phyloP scores from a whole-genome alignment of 306 rosid species.

The Dalbergia oliveri region DNA sequence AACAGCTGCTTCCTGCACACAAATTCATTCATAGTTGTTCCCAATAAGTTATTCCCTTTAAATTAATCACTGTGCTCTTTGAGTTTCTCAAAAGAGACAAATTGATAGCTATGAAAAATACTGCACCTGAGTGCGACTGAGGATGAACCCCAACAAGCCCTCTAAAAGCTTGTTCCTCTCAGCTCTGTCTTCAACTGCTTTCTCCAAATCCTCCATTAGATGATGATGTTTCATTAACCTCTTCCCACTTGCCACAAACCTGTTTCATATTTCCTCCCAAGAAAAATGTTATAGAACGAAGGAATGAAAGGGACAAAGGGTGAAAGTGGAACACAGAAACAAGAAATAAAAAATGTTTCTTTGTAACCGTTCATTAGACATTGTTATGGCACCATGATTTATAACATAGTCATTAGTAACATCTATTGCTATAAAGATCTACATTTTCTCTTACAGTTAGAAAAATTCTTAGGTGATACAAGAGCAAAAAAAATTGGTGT shows the following conservation, averaged over 20 bases:
- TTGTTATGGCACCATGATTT: too few relatives aligned
- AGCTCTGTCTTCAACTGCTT: conserved; percentile 60
- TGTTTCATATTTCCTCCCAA: conserved; percentile 41
- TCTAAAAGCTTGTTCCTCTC: conserved; percentile 74
- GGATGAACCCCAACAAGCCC: conserved; percentile 78
- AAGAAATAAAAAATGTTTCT: too few relatives aligned
- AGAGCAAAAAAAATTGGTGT: too few relatives aligned
- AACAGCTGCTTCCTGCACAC: conserved; percentile 79
- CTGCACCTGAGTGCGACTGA: conserved; percentile 79
- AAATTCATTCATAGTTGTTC: not conserved
- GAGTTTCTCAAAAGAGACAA: conserved; percentile 1
- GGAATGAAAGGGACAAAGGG: conserved; percentile 5
- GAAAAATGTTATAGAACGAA: not conserved
- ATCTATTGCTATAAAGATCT: too few relatives aligned
- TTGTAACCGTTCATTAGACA: too few relatives aligned
- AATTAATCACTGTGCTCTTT: not conserved
- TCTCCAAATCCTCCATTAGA: conserved; percentile 75
- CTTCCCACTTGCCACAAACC: conserved; percentile 54
- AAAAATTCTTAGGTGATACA: too few relatives aligned
- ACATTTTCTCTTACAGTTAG: too few relatives aligned
- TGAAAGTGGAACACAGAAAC: not conserved
- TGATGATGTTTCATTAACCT: conserved; percentile 70
- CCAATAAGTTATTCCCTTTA: conserved; percentile 1
- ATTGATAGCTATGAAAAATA: not conserved
- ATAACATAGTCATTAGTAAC: too few relatives aligned